Percentiles rank a stretch among this genome's conserved stretches.
These are phyloP conservation scores for Stromatinia cepivora DNA, from an alignment of 2,329 filamentous ascomycete species.

Conservation along the genomic window DNA sequence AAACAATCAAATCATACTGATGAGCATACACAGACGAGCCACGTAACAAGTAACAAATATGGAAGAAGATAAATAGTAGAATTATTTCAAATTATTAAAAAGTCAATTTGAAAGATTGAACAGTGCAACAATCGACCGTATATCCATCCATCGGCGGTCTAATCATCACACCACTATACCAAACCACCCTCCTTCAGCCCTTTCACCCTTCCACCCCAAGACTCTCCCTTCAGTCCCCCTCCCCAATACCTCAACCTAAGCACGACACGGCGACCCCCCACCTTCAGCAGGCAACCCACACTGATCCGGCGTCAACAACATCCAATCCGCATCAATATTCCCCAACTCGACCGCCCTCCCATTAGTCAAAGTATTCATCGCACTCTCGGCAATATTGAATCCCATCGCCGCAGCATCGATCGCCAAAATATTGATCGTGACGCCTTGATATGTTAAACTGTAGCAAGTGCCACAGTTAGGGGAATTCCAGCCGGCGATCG, in stretches of 20 bases:
- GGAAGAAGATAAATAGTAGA: background rate
- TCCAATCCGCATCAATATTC: slow-evolving; percentile 52
- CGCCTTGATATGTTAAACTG: slow-evolving; percentile 52
- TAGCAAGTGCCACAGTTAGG: slow-evolving; percentile 60
- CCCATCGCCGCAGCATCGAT: slow-evolving; percentile 53
- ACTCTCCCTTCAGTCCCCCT: background rate
- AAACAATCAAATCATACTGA: background rate
- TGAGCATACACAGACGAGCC: too few species aligned
- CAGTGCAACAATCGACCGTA: background rate
- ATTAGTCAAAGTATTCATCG: slow-evolving; percentile 57
- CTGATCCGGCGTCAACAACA: slow-evolving; percentile 46
- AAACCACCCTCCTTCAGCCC: background rate
- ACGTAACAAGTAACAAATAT: background rate
- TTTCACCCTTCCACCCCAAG: background rate
- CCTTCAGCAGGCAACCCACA: slow-evolving; percentile 44
- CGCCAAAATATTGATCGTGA: slow-evolving; percentile 55
- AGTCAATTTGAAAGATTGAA: background rate
- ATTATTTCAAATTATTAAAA: background rate
- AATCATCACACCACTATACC: slow-evolving; percentile 5
- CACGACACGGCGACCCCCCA: background rate
- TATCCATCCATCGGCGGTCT: background rate
- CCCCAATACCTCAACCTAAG: background rate
- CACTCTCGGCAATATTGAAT: slow-evolving; percentile 57
- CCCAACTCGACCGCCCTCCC: slow-evolving; percentile 52
- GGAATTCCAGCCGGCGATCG: slow-evolving; percentile 54